Base-by-base conservation (phyloP, 2,329 filamentous ascomycete genomes). In the Alternaria sp. region DNA sequence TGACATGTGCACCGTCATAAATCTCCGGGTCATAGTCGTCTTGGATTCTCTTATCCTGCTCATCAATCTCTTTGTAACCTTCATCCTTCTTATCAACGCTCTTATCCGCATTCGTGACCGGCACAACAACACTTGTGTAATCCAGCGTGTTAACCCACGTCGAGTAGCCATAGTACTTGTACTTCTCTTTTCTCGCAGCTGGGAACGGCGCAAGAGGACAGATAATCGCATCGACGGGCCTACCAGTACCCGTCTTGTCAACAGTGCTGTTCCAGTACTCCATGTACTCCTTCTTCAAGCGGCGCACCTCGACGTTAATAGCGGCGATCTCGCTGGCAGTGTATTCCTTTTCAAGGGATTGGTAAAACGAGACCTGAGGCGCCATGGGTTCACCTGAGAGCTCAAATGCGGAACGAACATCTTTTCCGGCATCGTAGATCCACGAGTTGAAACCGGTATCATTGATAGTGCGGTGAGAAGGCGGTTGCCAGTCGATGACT, bases 181-280 rank as follows among this genome's bases (percentile, higher is more conserved):
- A 78, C 64, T 48, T 71, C 7, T 66, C 67, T 12, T 61, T 62
- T 38, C 75, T 64, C 1, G 73, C 71, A 4, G 77, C 78, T 0
- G 79, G 75, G 54, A 74, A 78, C 8, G 79, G 79, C 1, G 78
- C 78, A 2, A 78, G 47, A 3, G 79, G 79, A 18, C 57, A 49
- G 6, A 81, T 77, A 0, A 81, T 46, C 3, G 74, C 79, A 62
- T 81, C 79, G 0, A 80, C 75, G 0, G 69, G 70, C n/a, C 69
- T 66, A 14, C 72, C 77, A 5, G 70, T 78, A 18, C 59, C 65
- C 1, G 70, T 78, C 1, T 59, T 11, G 0, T 64, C 48, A 0
- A 54, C 62, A 0, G 77, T 79, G 28, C 64, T 67, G 30, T 74
- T 78, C 79, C 79, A 81, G 47, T 79, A 78, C 7, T 79, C 75